phyloP scores from a whole-genome alignment of 2,329 filamentous ascomycete species.

The Gaeumannomyces sp. region DNA sequence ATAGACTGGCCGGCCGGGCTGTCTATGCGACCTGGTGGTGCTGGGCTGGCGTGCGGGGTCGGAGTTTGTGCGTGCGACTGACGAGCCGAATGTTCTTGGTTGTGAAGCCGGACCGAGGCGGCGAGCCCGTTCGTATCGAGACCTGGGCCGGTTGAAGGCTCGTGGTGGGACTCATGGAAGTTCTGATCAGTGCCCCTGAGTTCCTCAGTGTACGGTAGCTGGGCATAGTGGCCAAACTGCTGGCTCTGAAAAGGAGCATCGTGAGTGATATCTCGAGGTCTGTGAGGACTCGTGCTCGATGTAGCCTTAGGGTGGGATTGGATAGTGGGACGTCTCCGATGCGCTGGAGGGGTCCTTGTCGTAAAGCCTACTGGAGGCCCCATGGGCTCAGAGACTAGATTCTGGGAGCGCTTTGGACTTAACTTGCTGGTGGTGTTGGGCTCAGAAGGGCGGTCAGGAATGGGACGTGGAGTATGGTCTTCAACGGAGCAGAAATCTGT shows the following conservation, averaged over 20 bases:
- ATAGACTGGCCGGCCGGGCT: not conserved
- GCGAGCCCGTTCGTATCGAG: not conserved
- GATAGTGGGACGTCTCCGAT: not conserved
- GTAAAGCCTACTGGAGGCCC: not conserved
- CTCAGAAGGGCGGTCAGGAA: not conserved
- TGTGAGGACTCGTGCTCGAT: not conserved
- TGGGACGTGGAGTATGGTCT: not conserved
- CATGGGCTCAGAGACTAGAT: not conserved
- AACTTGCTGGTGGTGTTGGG: not conserved
- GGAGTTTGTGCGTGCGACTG: not conserved
- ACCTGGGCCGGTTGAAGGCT: not conserved
- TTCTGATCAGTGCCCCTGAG: not conserved
- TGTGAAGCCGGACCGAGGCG: not conserved
- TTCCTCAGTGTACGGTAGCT: not conserved
- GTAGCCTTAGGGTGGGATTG: not conserved
- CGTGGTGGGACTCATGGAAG: not conserved
- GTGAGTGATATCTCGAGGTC: not conserved
- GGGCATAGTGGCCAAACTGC: not conserved
- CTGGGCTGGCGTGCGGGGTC: not conserved
- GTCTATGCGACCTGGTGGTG: not conserved
- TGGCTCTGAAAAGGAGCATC: not conserved
- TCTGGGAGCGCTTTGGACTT: not conserved
- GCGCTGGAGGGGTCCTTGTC: not conserved
- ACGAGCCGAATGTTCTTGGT: not conserved
- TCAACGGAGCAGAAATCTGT: not conserved